Evolutionary conservation across 2,329 filamentous ascomycete species (phyloP).

Genomic region (Xenosphaeropsis pyriputrescens): DNA sequence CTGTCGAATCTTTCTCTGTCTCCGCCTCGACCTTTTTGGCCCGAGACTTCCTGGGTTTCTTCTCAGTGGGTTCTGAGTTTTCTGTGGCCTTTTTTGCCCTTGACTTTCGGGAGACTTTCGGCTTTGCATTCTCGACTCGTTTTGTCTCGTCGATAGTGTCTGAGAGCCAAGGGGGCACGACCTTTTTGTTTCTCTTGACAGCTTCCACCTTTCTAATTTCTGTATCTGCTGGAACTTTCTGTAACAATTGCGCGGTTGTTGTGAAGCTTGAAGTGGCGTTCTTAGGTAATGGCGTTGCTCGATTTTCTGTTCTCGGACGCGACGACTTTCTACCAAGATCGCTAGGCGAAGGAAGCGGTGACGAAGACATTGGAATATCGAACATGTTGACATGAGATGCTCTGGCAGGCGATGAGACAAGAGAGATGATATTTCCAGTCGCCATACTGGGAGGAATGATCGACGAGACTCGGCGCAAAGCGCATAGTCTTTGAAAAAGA

Average conservation of each 20-base stretch:
- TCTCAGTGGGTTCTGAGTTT: slow-evolving; percentile 5
- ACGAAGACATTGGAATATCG: slow-evolving; percentile 14
- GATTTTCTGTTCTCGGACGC: slow-evolving; percentile 21
- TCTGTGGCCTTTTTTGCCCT: slow-evolving; percentile 8
- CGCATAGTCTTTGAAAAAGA: slow-evolving; percentile 7
- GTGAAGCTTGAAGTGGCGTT: slow-evolving; percentile 24
- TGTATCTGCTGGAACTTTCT: slow-evolving; percentile 5
- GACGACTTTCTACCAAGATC: slow-evolving; percentile 28
- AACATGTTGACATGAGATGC: no score
- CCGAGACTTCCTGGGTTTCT: slow-evolving; percentile 9
- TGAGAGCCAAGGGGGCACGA: background rate
- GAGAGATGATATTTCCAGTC: slow-evolving; percentile 20
- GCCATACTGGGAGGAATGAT: slow-evolving; percentile 19
- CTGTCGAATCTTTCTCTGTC: slow-evolving; percentile 1
- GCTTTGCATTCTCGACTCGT: slow-evolving; percentile 13
- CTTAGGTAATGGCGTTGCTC: slow-evolving; percentile 21
- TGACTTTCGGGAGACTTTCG: slow-evolving; percentile 3
- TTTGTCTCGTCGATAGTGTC: slow-evolving; percentile 6
- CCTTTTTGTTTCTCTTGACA: no score
- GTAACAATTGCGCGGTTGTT: slow-evolving; percentile 16
- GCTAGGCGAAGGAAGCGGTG: slow-evolving; percentile 33
- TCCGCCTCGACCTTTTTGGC: slow-evolving; percentile 13
- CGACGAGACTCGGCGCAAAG: slow-evolving; percentile 8
- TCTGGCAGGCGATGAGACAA: slow-evolving; percentile 23
- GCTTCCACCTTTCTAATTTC: no score